phyloP scores from a whole-genome alignment of 768 basidiomycete genomes.

The Russula emetica region DNA sequence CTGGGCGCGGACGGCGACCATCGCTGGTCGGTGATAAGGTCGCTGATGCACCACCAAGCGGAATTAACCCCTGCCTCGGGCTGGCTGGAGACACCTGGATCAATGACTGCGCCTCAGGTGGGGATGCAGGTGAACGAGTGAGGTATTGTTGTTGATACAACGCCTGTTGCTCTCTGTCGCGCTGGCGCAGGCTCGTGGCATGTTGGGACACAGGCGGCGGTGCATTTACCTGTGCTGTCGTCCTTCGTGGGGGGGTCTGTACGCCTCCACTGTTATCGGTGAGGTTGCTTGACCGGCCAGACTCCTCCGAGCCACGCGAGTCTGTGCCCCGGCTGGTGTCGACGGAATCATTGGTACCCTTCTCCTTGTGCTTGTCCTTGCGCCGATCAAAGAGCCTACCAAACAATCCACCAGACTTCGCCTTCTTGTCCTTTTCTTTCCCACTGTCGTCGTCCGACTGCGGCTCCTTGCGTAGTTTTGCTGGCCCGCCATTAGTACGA shows the following conservation, averaged over 20 bases:
- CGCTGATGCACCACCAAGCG: slow-evolving; percentile 40
- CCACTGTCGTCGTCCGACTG: slow-evolving; percentile 40
- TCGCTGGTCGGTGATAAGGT: slow-evolving; percentile 43
- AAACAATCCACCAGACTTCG: slow-evolving; percentile 64
- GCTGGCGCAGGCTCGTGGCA: slow-evolving; percentile 68
- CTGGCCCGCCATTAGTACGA: slow-evolving; percentile 22
- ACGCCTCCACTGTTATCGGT: slow-evolving; percentile 9
- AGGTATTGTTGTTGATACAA: slow-evolving; percentile 83
- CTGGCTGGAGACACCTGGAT: slow-evolving; percentile 76
- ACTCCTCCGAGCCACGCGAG: slow-evolving; percentile 57
- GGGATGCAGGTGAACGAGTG: slow-evolving; percentile 75
- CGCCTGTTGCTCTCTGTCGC: slow-evolving; percentile 84
- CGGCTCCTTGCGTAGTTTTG: slow-evolving; percentile 46
- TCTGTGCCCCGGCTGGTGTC: slow-evolving; percentile 37
- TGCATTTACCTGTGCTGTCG: slow-evolving; percentile 35
- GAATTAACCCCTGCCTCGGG: slow-evolving; percentile 49
- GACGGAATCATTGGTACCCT: slow-evolving; percentile 41
- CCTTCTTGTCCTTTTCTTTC: slow-evolving; percentile 59
- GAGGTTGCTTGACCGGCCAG: slow-evolving; percentile 48
- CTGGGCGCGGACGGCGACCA: slow-evolving; percentile 57
- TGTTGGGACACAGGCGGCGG: slow-evolving; percentile 52
- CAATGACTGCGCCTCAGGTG: slow-evolving; percentile 67
- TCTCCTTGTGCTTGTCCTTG: slow-evolving; percentile 70
- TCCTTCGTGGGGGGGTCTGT: slow-evolving; percentile 33
- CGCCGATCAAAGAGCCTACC: slow-evolving; percentile 69